Percentiles rank a stretch among this genome's conserved stretches.
Conservation (phyloP, 1,284 basidiomycete species). For the Spongispora temasekensis region DNA sequence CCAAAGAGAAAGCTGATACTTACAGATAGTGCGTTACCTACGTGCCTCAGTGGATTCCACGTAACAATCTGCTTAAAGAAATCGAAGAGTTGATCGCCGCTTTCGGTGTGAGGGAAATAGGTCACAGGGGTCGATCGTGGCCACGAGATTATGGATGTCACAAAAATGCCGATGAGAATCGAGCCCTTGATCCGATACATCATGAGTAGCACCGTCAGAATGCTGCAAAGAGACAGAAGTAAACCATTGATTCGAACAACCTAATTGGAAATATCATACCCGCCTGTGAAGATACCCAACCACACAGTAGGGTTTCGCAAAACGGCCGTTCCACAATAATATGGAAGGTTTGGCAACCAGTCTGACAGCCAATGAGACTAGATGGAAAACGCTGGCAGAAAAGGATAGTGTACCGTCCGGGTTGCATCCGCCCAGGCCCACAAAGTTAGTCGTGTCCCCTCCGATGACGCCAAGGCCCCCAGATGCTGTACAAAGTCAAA, state of each 20-base stretch:
- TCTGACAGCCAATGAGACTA: conserved; percentile 26
- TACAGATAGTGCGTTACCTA: conserved; percentile 67
- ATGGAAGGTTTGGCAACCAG: conserved; percentile 43
- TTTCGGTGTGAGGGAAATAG: conserved; percentile 73
- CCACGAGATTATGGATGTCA: conserved; percentile 90
- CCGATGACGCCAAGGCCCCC: conserved; percentile 78
- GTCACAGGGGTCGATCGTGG: conserved; percentile 81
- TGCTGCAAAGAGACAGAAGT: conserved; percentile 41
- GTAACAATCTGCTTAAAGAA: conserved; percentile 89
- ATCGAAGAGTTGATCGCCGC: conserved; percentile 75
- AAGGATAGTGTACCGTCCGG: conserved; percentile 43
- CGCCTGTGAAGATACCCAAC: conserved; percentile 88
- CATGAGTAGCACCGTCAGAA: conserved; percentile 79
- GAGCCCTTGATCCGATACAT: conserved; percentile 86
- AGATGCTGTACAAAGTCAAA: conserved; percentile 43
- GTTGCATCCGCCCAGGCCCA: conserved; percentile 81
- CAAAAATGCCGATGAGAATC: conserved; percentile 80
- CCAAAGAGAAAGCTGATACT: conserved; percentile 9
- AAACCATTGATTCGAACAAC: conserved; percentile 8
- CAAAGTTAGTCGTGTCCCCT: conserved; percentile 69
- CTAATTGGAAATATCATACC: conserved; percentile 44
- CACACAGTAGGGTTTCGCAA: conserved; percentile 79
- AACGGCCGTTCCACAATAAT: conserved; percentile 70
- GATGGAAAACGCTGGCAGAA: not conserved
- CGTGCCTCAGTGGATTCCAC: conserved; percentile 64